A percentile compares a stretch with the other conserved stretches of the same genome.
phyloP scores from a whole-genome alignment of 495 filamentous ascomycete genomes.

The Lineolata rhizophorae region DNA sequence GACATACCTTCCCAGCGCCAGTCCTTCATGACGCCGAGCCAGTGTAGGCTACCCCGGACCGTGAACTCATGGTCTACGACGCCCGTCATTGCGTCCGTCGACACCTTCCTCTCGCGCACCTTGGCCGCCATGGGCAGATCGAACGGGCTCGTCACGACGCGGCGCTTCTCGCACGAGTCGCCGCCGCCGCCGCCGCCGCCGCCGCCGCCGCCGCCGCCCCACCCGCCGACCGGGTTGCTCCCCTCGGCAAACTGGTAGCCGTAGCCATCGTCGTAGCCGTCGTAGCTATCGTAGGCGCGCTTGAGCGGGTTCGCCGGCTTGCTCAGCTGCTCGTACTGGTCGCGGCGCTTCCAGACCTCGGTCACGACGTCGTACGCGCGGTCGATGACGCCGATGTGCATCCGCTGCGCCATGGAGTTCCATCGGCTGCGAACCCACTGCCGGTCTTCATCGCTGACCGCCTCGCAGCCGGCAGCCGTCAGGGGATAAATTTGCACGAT shows the following conservation, averaged over 20 bases:
- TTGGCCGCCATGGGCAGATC: conserved; percentile 4
- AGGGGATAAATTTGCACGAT: conserved; percentile 65
- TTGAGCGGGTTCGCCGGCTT: neutral
- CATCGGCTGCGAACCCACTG: conserved; percentile 50
- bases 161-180: neutral
- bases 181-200: neutral
- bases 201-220: neutral
- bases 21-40: conserved; percentile 62
- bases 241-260: neutral
- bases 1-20: conserved; percentile 52
- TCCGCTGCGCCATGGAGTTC: conserved; percentile 34
- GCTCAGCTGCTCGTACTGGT: conserved; percentile 21
- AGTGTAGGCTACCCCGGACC: conserved; percentile 46
- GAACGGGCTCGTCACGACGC: neutral
- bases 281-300: neutral
- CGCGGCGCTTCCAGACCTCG: conserved; percentile 32
- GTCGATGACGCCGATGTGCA: conserved; percentile 54
- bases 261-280: neutral
- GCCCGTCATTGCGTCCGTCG: conserved; percentile 13
- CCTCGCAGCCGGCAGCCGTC: conserved; percentile 50
- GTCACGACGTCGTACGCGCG: conserved; percentile 33
- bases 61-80: conserved; percentile 41
- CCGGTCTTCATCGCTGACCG: conserved; percentile 34
- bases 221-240: no score
- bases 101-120: conserved; percentile 3